Evolutionary conservation across 1,139 yeast genomes (phyloP).

Genomic region (Groenewaldozyma sp.): DNA sequence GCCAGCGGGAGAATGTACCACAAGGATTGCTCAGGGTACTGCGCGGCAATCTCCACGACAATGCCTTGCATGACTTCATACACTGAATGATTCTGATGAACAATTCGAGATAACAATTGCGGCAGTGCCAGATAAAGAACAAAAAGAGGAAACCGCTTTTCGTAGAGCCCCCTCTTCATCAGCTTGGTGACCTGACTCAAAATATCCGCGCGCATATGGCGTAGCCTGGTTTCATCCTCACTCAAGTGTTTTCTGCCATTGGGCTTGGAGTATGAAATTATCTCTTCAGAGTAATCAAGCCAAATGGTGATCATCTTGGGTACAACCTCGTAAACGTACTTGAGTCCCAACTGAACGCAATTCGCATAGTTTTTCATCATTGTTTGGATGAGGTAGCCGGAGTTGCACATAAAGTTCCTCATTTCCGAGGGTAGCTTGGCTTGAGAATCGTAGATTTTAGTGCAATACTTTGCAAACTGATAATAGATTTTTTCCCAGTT

Average conservation of each 20-base stretch:
- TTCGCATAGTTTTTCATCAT: slow-evolving; percentile 57
- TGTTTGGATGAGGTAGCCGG: slow-evolving; percentile 59
- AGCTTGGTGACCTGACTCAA: slow-evolving; percentile 26
- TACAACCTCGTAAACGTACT: slow-evolving; percentile 70
- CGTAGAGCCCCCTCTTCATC: slow-evolving; percentile 34
- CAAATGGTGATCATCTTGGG: slow-evolving; percentile 87
- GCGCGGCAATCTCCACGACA: slow-evolving; percentile 45
- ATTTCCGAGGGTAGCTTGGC: slow-evolving; percentile 31
- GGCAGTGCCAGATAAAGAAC: slow-evolving; percentile 84
- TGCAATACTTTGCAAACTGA: slow-evolving; percentile 70
- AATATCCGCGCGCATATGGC: slow-evolving; percentile 1
- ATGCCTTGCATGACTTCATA: slow-evolving; percentile 48
- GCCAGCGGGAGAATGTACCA: slow-evolving; percentile 78
- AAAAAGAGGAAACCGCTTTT: slow-evolving; percentile 40
- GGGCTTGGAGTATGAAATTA: background rate
- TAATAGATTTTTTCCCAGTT: slow-evolving; percentile 77
- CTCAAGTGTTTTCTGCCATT: background rate
- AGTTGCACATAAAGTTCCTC: slow-evolving; percentile 27
- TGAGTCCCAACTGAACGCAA: slow-evolving; percentile 61
- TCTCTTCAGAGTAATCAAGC: slow-evolving; percentile 63
- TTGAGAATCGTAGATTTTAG: slow-evolving; percentile 63
- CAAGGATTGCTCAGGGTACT: slow-evolving; percentile 73
- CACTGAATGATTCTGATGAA: slow-evolving; percentile 53
- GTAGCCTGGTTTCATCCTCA: background rate
- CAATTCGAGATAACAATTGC: slow-evolving; percentile 72